These are phyloP conservation scores for Wolfiporia cocos DNA, from an alignment of 1,284 basidiomycete species.

Conservation along the genomic window DNA sequence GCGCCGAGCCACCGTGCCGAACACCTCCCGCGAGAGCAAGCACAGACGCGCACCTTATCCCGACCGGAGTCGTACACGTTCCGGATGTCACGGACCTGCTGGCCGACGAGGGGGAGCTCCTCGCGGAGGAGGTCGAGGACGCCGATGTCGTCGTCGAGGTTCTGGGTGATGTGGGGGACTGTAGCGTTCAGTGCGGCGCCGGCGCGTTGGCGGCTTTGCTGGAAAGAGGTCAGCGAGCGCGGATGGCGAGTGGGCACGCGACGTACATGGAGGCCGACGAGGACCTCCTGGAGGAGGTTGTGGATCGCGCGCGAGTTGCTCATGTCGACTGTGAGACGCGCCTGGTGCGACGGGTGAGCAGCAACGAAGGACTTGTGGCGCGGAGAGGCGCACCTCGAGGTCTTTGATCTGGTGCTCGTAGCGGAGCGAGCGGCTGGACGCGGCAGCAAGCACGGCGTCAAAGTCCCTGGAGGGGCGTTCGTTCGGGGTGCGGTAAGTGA, in stretches of 20 bases:
- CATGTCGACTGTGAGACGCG: conserved; percentile 56
- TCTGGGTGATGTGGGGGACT: conserved; percentile 50
- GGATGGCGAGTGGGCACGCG: neutral
- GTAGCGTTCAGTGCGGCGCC: conserved; percentile 48
- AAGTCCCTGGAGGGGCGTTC: conserved; percentile 6
- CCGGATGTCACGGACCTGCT: conserved; percentile 53
- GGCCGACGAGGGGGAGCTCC: conserved; percentile 51
- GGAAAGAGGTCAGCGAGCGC: neutral
- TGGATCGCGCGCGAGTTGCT: conserved; percentile 70
- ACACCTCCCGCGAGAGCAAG: neutral
- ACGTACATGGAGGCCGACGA: conserved; percentile 50
- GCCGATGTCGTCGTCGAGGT: conserved; percentile 51
- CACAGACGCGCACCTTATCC: conserved; percentile 39
- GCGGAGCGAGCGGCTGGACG: conserved; percentile 41
- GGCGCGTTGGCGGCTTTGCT: conserved; percentile 55
- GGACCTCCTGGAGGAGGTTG: conserved; percentile 54
- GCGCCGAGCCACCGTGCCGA: neutral
- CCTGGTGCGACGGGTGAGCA: conserved; percentile 29
- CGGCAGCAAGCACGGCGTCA: neutral
- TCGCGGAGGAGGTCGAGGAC: conserved; percentile 45
- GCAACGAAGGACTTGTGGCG: neutral
- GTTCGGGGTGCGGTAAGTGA: no score
- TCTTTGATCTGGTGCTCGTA: conserved; percentile 65
- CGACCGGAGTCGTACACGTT: conserved; percentile 64
- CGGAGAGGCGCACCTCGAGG: conserved; percentile 45